Conservation (phyloP, 768 basidiomycete species). For the Cystofilobasidium bisporidii region DNA sequence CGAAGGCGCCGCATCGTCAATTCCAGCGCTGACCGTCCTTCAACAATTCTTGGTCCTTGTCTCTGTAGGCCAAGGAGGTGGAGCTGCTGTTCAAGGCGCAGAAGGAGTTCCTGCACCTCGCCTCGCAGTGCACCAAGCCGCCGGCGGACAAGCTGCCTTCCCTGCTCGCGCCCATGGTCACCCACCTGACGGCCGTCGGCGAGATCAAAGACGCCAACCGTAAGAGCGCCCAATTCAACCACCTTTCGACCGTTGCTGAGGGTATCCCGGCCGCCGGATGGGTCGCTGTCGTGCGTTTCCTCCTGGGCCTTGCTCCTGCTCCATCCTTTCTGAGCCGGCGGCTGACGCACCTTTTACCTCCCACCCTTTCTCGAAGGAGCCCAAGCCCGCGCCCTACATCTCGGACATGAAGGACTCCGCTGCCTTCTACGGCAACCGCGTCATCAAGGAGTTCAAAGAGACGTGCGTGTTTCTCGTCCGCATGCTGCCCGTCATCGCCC, state of each 20-base stretch:
- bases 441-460: slow-evolving; percentile 86
- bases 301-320: background rate
- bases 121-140: slow-evolving; percentile 70
- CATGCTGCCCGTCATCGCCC: too few species aligned
- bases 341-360: too few species aligned
- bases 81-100: slow-evolving; percentile 59
- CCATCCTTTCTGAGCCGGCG: background rate
- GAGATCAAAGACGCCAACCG: slow-evolving; percentile 71
- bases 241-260: slow-evolving; percentile 71
- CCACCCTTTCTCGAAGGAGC: slow-evolving; percentile 44
- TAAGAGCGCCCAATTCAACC: slow-evolving; percentile 67
- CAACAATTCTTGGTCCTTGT: background rate
- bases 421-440: slow-evolving; percentile 76
- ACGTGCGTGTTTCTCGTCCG: slow-evolving; percentile 49
- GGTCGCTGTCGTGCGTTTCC: slow-evolving; percentile 63
- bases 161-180: slow-evolving; percentile 59
- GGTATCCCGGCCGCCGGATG: slow-evolving; percentile 74
- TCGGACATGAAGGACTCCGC: slow-evolving; percentile 73
- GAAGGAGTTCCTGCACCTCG: slow-evolving; percentile 57
- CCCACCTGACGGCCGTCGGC: slow-evolving; percentile 63
- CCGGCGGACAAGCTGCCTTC: slow-evolving; percentile 51
- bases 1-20: too few species aligned
- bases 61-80: slow-evolving; percentile 55
- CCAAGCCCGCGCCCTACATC: slow-evolving; percentile 72
- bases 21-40: too few species aligned